phyloP scores from a whole-genome alignment of 768 basidiomycete species.

The Tylopilus felleus region DNA sequence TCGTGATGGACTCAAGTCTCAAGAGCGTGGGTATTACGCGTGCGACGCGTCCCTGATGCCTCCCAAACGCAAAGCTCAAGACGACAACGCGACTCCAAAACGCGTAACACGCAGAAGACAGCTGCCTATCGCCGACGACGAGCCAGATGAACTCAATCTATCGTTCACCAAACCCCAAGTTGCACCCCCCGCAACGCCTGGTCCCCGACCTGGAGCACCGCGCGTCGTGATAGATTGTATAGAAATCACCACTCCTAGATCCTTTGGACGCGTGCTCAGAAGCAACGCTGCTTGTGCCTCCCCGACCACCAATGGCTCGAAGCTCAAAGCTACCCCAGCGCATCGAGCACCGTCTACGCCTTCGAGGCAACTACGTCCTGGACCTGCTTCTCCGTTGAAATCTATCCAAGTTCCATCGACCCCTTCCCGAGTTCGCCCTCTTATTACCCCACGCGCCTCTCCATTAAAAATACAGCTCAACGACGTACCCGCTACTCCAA shows the following conservation, averaged over 20 bases:
- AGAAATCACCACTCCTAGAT: constrained; percentile 30
- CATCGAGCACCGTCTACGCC: constrained; percentile 19
- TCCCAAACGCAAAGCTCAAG: constrained; percentile 44
- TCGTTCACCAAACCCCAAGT: constrained; percentile 1
- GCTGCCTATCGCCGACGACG: constrained; percentile 3
- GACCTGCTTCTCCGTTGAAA: constrained; percentile 1
- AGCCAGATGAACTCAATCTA: constrained; percentile 32
- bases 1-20: constrained; percentile 2
- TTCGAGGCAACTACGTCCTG: constrained; percentile 6
- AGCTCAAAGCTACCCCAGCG: background rate
- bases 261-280: constrained; percentile 1
- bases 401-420: constrained; percentile 12
- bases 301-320: constrained; percentile 2
- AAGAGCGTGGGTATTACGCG: constrained; percentile 11
- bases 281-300: constrained; percentile 8
- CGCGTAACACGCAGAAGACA: constrained; percentile 31
- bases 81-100: constrained; percentile 27
- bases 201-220: constrained; percentile 9
- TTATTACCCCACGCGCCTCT: constrained; percentile 17
- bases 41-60: constrained; percentile 25
- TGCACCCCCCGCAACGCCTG: constrained; percentile 23
- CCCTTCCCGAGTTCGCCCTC: constrained; percentile 13
- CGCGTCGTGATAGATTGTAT: constrained; percentile 32
- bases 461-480: constrained; percentile 7
- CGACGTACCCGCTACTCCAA: constrained; percentile 19